Evolutionary conservation across 2,329 filamentous ascomycete species (phyloP).

Genomic region (Cercospora nicotianae): DNA sequence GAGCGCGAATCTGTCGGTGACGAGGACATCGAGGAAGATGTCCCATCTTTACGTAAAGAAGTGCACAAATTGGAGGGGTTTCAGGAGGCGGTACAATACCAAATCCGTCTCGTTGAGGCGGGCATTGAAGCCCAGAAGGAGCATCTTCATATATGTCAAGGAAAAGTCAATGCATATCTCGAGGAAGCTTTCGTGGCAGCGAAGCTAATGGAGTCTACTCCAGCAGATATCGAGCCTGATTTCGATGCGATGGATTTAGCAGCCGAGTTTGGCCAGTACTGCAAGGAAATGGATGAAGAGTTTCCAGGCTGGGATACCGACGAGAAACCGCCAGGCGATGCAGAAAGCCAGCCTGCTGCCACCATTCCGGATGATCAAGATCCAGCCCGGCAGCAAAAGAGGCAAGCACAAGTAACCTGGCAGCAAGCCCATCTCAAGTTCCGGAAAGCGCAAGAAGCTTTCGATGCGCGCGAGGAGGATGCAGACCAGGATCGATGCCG

Average conservation of each 20-base stretch:
- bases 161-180: not conserved
- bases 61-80: not conserved
- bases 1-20: not conserved
- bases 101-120: not conserved
- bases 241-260: not conserved
- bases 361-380: not conserved
- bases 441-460: not conserved
- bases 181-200: not conserved
- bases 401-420: not conserved
- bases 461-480: not conserved
- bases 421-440: not conserved
- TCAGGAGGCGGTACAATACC: not conserved
- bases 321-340: not conserved
- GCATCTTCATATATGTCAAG: not conserved
- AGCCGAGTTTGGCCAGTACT: not conserved
- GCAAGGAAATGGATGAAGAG: not conserved
- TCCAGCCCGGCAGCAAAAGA: not conserved
- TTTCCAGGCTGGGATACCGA: not conserved
- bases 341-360: too few species aligned
- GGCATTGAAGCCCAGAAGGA: not conserved
- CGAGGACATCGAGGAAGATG: not conserved
- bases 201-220: not conserved
- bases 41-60: not conserved
- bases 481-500: not conserved
- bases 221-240: not conserved